A percentile compares a stretch with the other conserved stretches of the same genome.
These are phyloP conservation scores for Kwoniella newhampshirensis DNA, from an alignment of 768 basidiomycete species.

Conservation along the genomic window DNA sequence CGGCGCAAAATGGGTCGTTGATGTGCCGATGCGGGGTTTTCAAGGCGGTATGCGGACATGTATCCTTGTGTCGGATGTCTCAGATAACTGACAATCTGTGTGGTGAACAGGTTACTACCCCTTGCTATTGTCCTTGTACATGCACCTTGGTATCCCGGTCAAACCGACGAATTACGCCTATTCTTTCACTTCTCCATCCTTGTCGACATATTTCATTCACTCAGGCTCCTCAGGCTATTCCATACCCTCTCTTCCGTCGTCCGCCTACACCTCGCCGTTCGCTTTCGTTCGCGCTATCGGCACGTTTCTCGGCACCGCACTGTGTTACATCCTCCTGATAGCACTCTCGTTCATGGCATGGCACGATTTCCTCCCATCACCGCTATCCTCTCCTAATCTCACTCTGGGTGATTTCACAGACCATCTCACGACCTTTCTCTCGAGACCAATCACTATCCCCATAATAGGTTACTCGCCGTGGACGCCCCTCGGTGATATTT, in stretches of 20 bases:
- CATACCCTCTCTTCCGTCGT: slow-evolving; percentile 57
- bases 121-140: slow-evolving; percentile 67
- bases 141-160: slow-evolving; percentile 63
- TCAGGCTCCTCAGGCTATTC: slow-evolving; percentile 62
- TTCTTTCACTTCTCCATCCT: slow-evolving; percentile 61
- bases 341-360: slow-evolving; percentile 40
- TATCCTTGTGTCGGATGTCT: neutral
- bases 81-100: neutral
- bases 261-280: slow-evolving; percentile 12
- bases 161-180: slow-evolving; percentile 65
- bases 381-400: slow-evolving; percentile 57
- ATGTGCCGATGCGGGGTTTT: slow-evolving; percentile 79
- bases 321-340: slow-evolving; percentile 55
- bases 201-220: slow-evolving; percentile 62
- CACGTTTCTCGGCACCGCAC: slow-evolving; percentile 54
- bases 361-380: slow-evolving; percentile 51
- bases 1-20: slow-evolving; percentile 57
- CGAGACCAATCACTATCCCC: slow-evolving; percentile 52
- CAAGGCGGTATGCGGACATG: slow-evolving; percentile 64
- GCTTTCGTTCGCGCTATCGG: slow-evolving; percentile 11
- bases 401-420: slow-evolving; percentile 54
- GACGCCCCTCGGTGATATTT: slow-evolving; percentile 57
- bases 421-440: slow-evolving; percentile 15
- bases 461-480: slow-evolving; percentile 51
- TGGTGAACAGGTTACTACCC: slow-evolving; percentile 65